Base-by-base conservation (phyloP, 2,329 filamentous ascomycete genomes). In the Alternaria conjuncta region DNA sequence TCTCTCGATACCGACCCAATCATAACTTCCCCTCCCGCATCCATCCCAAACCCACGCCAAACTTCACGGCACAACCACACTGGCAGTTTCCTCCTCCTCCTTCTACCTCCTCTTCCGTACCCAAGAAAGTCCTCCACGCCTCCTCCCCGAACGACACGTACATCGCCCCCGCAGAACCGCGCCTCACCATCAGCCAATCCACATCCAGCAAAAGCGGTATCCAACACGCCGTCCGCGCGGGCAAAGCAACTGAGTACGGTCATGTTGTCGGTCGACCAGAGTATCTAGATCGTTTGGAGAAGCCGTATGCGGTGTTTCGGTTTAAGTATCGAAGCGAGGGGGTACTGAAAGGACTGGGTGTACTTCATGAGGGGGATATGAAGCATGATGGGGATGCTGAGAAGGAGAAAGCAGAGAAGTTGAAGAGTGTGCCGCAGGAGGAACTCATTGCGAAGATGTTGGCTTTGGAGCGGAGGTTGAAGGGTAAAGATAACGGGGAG, bases 251-350 rank as follows among this genome's bases (percentile, higher is more conserved):
- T 1, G 60, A 70, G 15, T 84, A 84, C 60, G 65, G 71, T 2
- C 82, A 84, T 63, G 68, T 70, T 0, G 65, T 78, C 0, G 72
- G 71, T 2, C 65, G 77, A 5, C 82, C 82, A 3, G 71, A 76
- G 43, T 84, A 85, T 61, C 45, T 84, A 6, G 83, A 85, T 66
- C 57, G 64, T 0, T 28, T 78, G 3, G 72, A 73, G 1, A 68
- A 57, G 15, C 75, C 78, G 23, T 85, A 83, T 61, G 83, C 82
- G 0, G 79, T 84, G 11, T 85, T 85, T 69, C 77, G 78, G n/a
- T 85, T 85, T 78, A 82, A 82, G 57, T 85, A 84, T 61, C 78
- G 83, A 3, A 79, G 75, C 18, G 61, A 60, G 50, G 55, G 51
- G 3, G 60, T 73, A 15, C 67, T 84, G 30, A 72, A 78, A 64